Evolutionary conservation across 768 basidiomycete species (phyloP).

Genomic region (Russula sp.): DNA sequence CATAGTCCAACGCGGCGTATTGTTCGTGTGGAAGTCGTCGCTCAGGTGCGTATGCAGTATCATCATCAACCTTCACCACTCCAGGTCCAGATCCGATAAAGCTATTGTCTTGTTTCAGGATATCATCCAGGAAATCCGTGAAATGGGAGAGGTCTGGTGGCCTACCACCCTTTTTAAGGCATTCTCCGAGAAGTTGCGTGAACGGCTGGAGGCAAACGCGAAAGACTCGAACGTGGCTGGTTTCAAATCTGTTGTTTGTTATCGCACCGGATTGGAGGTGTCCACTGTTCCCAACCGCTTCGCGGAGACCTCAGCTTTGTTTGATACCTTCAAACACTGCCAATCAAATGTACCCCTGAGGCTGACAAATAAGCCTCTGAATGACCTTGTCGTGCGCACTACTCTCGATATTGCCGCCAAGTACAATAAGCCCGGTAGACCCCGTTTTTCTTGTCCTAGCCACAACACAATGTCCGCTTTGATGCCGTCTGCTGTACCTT

Average conservation of each 20-base stretch:
- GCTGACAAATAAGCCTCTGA: slow-evolving; percentile 39
- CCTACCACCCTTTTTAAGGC: slow-evolving; percentile 1
- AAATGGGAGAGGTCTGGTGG: background rate
- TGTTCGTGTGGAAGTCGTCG: slow-evolving; percentile 64
- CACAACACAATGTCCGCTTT: no score
- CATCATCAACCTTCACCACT: background rate
- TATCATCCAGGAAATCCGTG: slow-evolving; percentile 29
- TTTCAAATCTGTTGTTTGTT: slow-evolving; percentile 77
- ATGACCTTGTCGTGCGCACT: slow-evolving; percentile 61
- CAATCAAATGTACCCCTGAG: slow-evolving; percentile 44
- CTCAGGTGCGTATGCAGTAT: slow-evolving; percentile 53
- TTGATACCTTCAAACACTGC: slow-evolving; percentile 29
- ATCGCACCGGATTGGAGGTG: slow-evolving; percentile 70
- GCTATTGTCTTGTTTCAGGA: slow-evolving; percentile 25
- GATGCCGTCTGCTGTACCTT: no score
- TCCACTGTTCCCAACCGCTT: slow-evolving; percentile 34
- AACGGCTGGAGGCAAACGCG: slow-evolving; percentile 41
- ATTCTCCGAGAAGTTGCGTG: slow-evolving; percentile 16
- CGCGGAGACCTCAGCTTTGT: slow-evolving; percentile 2
- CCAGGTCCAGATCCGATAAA: background rate
- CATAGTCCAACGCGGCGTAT: slow-evolving; percentile 54
- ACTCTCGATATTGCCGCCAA: slow-evolving; percentile 53
- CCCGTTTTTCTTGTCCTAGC: slow-evolving; percentile 32
- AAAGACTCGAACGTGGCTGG: slow-evolving; percentile 43
- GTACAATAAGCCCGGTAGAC: slow-evolving; percentile 56